A percentile compares a stretch with the other conserved stretches of the same genome.
Conservation (phyloP, 441 rosid species). For the Metrosideros polymorpha region DNA sequence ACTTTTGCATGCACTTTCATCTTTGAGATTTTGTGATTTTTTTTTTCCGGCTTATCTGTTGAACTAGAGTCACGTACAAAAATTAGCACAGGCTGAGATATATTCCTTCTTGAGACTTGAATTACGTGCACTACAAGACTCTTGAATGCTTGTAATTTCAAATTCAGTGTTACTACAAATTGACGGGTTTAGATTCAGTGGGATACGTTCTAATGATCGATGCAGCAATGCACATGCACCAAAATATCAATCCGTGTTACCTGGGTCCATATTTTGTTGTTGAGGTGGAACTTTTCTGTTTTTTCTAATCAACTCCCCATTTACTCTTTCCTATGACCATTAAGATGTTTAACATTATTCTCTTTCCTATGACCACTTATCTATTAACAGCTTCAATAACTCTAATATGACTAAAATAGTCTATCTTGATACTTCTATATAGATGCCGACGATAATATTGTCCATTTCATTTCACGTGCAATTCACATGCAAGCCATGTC, state of each 20-base stretch:
- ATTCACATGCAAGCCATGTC: too few species aligned
- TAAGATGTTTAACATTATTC: not conserved
- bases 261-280: not conserved
- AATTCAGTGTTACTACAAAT: not conserved
- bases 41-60: not conserved
- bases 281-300: not conserved
- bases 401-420: not conserved
- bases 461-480: too few species aligned
- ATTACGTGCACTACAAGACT: not conserved
- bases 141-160: not conserved
- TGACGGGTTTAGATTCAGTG: not conserved
- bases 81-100: not conserved
- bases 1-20: not conserved
- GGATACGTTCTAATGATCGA: not conserved
- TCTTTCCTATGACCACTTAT: not conserved
- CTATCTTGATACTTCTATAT: not conserved
- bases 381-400: not conserved
- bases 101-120: not conserved
- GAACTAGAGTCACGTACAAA: not conserved
- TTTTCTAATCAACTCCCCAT: not conserved
- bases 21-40: not conserved
- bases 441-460: not conserved
- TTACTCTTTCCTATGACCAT: not conserved
- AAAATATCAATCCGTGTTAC: not conserved
- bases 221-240: not conserved